Percentiles rank a stretch among this genome's conserved stretches.
Conservation (phyloP, 257 asterid species). For the Euphrasia confusa region DNA sequence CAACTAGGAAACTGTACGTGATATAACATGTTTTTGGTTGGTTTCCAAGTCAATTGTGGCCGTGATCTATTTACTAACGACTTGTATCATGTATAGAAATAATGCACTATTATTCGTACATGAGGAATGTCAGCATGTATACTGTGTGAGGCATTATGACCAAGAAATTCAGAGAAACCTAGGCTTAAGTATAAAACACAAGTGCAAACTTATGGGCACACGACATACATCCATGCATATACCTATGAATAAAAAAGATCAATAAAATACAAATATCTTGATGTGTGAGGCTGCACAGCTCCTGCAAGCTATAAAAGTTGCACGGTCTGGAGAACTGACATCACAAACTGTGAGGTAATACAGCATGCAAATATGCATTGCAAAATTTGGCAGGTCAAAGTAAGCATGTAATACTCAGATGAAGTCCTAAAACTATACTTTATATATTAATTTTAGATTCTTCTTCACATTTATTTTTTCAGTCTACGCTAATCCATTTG, state of each 20-base stretch:
- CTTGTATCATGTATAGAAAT: constrained; percentile 12
- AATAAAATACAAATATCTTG: constrained; percentile 7
- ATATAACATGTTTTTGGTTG: background rate
- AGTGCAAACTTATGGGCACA: background rate
- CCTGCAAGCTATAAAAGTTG: constrained; percentile 8
- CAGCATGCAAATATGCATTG: constrained; percentile 16
- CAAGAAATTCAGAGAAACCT: constrained; percentile 1
- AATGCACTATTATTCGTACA: constrained; percentile 1
- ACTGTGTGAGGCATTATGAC: constrained; percentile 4
- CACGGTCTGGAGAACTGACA: background rate
- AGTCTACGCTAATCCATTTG: background rate
- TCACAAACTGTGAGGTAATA: constrained; percentile 1
- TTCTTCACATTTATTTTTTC: constrained; percentile 5
- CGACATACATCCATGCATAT: background rate
- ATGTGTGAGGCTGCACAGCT: background rate
- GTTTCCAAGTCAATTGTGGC: background rate
- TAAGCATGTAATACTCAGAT: background rate
- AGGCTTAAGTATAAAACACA: constrained; percentile 4
- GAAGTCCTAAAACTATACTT: constrained; percentile 10
- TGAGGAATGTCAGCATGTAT: background rate
- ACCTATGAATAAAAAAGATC: constrained; percentile 6
- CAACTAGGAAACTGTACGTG: background rate
- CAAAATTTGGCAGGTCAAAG: too few relatives aligned
- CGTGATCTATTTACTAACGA: background rate
- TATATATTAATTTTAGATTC: background rate